phyloP scores from a whole-genome alignment of 495 filamentous ascomycete genomes.

The Cryomyces minteri region DNA sequence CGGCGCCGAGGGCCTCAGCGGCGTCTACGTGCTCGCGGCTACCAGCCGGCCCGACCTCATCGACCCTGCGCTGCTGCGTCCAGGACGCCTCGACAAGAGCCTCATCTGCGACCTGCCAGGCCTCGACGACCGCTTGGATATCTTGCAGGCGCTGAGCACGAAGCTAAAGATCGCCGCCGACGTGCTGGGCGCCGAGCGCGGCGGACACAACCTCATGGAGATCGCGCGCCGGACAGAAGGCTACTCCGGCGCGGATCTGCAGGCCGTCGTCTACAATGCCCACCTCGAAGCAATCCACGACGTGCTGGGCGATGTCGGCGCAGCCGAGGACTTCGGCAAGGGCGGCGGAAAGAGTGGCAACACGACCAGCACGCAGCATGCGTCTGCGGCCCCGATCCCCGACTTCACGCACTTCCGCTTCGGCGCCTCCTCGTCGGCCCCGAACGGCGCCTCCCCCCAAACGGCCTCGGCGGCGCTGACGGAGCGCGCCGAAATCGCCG shows the following conservation, averaged over 20 bases:
- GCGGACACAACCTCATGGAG: conserved; percentile 34
- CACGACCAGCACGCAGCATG: conserved; percentile 3
- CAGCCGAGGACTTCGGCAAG: neutral
- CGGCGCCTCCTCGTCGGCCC: conserved; percentile 23
- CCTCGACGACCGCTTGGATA: conserved; percentile 65
- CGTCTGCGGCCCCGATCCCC: conserved; percentile 10
- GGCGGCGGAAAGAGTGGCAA: neutral
- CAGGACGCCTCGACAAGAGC: conserved; percentile 80
- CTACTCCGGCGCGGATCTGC: conserved; percentile 89
- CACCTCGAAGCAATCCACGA: conserved; percentile 95
- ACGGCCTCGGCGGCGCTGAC: conserved; percentile 24
- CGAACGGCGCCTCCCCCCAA: neutral
- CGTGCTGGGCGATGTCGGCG: conserved; percentile 50
- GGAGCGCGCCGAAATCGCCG: conserved; percentile 50
- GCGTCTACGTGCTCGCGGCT: conserved; percentile 90
- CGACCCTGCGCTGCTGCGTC: conserved; percentile 77
- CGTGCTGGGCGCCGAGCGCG: conserved; percentile 28
- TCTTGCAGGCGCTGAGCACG: conserved; percentile 58
- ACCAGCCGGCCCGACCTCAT: conserved; percentile 85
- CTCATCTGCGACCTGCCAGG: conserved; percentile 76
- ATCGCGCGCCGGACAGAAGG: conserved; percentile 67
- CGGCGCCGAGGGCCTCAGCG: conserved; percentile 82
- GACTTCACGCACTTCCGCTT: conserved; percentile 75
- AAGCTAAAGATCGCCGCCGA: conserved; percentile 54
- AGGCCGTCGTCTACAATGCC: conserved; percentile 88